Conservation (phyloP, 164 flowering plant genomes). For the Magnolia sinica region DNA sequence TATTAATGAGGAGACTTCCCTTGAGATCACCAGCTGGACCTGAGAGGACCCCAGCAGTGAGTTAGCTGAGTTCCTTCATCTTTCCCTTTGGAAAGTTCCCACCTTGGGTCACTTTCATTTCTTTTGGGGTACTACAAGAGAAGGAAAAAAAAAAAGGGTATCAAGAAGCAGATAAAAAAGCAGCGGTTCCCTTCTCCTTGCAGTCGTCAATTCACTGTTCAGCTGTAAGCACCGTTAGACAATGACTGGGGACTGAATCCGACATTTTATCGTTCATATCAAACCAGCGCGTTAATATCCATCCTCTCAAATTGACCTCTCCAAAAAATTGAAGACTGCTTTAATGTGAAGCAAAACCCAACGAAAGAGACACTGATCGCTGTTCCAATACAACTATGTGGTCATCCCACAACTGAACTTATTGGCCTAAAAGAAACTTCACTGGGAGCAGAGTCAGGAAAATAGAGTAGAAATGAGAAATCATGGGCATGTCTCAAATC, state of each 20-base stretch:
- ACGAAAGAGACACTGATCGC: not conserved
- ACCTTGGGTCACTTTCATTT: slow-evolving; percentile 9
- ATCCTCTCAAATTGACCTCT: not conserved
- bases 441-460: not conserved
- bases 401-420: not conserved
- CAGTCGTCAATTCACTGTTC: slow-evolving; percentile 6
- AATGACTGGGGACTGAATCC: not conserved
- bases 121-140: slow-evolving; percentile 1
- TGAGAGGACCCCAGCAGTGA: not conserved
- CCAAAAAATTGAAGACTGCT: not conserved
- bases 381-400: not conserved
- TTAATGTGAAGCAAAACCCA: not conserved
- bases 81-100: slow-evolving; percentile 1
- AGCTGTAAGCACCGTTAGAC: not conserved
- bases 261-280: slow-evolving; percentile 1
- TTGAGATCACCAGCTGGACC: not conserved
- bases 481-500: not conserved
- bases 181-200: slow-evolving; percentile 7
- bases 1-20: not conserved
- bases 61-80: not conserved
- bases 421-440: not conserved
- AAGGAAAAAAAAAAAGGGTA: not conserved
- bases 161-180: slow-evolving; percentile 3
- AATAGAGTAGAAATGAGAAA: not conserved
- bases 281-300: not conserved